Evolutionary conservation across 768 basidiomycete species (phyloP), one percentile per base, ranked within the genome.

Genomic region (Mycena amicta): DNA sequence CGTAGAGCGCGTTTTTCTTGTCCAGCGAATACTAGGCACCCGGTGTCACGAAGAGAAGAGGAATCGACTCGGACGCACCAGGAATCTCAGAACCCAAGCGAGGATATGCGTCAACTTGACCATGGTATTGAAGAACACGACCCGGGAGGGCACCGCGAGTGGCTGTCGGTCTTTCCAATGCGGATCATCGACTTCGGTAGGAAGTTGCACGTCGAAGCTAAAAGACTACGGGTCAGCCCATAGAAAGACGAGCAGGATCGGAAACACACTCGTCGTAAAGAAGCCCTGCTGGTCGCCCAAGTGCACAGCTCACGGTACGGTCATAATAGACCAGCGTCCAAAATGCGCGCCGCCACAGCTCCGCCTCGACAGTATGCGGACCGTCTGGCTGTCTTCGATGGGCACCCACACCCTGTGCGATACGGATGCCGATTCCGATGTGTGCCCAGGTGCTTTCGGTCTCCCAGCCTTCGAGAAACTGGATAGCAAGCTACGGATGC

Each of bases 351-450:
- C 13, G 27, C 41, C 31, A 31, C 26, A 56, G 30, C 23, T 53
- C 52, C 6, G 27, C 29, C 52, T 53, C 52, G 30, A 37, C 12
- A 16, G 52, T 53, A 22, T 22, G 29, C 39, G 16, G 11, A 16
- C 12, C 13, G 49, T 5, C 66, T 4, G 43, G 13, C 22, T 45
- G 43, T 8, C 22, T 15, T 8, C 78, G 69, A 55, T 84, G 83
- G 2, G 80, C 79, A 12, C 83, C 72, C 4, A 83, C 75, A 52
- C 84, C 83, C 62, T 83, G 76, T 0, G 79, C 79, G 0, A 77
- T 66, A 11, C 82, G 78, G 22, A 85, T 71, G 41, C 78, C 78
- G 30, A 82, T 67, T 12, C 81, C 82, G 22, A 76, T 30, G 13
- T 13, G 49, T 4, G 49, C 28, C 49, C 49, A 50, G 27, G 25